These are phyloP conservation scores for Jasminum sambac DNA, from an alignment of 257 asterid species.

Conservation along the genomic window DNA sequence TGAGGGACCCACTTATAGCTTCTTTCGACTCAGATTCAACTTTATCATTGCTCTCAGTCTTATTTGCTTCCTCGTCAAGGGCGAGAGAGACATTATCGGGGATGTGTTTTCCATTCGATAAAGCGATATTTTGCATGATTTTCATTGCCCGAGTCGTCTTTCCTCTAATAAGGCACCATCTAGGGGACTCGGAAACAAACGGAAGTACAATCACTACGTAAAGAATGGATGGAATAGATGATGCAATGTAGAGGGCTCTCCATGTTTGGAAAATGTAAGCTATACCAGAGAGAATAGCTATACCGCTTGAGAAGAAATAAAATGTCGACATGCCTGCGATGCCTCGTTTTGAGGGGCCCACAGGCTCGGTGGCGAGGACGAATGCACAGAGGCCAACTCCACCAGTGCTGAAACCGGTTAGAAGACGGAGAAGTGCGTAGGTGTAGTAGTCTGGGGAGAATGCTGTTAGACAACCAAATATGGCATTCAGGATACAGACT, in stretches of 20 bases:
- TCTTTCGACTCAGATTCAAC: constrained; percentile 28
- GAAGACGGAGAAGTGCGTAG: constrained; percentile 61
- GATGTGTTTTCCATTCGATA: constrained; percentile 43
- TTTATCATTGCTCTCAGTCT: not conserved
- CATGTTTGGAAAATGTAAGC: constrained; percentile 65
- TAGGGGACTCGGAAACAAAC: constrained; percentile 77
- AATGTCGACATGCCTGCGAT: constrained; percentile 86
- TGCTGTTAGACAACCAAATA: constrained; percentile 75
- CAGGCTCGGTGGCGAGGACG: constrained; percentile 86
- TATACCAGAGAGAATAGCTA: constrained; percentile 61
- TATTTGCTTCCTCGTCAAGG: constrained; percentile 49
- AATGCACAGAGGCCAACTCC: constrained; percentile 88
- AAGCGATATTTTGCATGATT: constrained; percentile 62
- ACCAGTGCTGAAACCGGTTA: constrained; percentile 89
- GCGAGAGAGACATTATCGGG: constrained; percentile 52
- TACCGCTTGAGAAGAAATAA: constrained; percentile 87
- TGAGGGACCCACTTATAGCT: constrained; percentile 52
- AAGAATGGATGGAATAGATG: constrained; percentile 64
- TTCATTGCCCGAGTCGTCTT: constrained; percentile 45
- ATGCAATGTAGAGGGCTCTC: constrained; percentile 69
- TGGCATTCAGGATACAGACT: constrained; percentile 67
- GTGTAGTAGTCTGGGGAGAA: constrained; percentile 57
- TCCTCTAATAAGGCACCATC: constrained; percentile 80
- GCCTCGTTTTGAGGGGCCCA: constrained; percentile 76
- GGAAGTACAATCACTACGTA: constrained; percentile 56